phyloP scores from a whole-genome alignment of 768 basidiomycete genomes.

The Rhizopogon vinicolor region DNA sequence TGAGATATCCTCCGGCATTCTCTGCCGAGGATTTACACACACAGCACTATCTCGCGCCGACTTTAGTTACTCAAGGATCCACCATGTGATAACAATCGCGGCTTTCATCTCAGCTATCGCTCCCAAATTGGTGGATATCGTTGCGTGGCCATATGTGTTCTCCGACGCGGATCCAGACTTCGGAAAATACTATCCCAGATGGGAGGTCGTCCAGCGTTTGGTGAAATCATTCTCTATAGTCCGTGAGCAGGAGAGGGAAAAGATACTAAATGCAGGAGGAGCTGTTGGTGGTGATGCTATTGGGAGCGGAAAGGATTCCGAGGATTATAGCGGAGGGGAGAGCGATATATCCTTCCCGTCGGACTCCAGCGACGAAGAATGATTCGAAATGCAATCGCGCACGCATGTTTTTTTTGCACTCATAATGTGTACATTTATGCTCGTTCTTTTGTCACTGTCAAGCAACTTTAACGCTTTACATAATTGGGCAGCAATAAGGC shows the following conservation, averaged over 20 bases:
- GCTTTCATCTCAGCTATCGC: slow-evolving; percentile 23
- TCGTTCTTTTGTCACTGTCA: neutral
- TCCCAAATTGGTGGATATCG: slow-evolving; percentile 22
- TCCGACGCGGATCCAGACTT: neutral
- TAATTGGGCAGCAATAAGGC: too few species aligned
- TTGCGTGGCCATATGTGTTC: too few species aligned
- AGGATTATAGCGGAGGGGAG: neutral
- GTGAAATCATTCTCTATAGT: slow-evolving; percentile 18
- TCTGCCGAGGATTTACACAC: neutral
- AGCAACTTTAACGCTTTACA: neutral
- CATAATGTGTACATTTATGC: neutral
- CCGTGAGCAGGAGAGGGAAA: neutral
- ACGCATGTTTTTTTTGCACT: too few species aligned
- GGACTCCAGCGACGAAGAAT: neutral
- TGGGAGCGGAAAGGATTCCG: neutral
- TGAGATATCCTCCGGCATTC: neutral
- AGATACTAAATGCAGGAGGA: neutral
- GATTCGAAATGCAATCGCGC: neutral
- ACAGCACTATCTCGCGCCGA: neutral
- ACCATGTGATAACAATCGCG: slow-evolving; percentile 4
- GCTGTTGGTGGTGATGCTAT: neutral
- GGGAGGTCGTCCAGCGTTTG: slow-evolving; percentile 20
- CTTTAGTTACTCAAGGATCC: neutral
- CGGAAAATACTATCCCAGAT: slow-evolving; percentile 20
- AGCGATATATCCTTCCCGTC: neutral